phyloP scores from a whole-genome alignment of 1,139 yeast genomes.

The Pichia sp. region DNA sequence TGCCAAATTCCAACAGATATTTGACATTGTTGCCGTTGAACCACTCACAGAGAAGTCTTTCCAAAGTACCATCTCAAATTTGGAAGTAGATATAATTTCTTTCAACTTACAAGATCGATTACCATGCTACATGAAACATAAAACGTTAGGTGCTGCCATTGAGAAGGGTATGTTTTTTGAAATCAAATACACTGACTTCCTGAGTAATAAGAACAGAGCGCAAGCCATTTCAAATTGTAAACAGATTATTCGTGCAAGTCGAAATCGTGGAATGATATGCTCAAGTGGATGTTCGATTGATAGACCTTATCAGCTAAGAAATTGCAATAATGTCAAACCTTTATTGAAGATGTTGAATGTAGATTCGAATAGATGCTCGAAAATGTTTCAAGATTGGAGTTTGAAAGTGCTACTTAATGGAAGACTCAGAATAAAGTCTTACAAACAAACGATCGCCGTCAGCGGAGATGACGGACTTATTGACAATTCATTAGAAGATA shows the following conservation, averaged over 20 bases:
- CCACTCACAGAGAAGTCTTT: constrained; percentile 79
- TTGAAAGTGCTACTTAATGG: constrained; percentile 64
- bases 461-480: constrained; percentile 35
- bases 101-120: constrained; percentile 58
- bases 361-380: constrained; percentile 52
- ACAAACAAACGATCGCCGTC: constrained; percentile 56
- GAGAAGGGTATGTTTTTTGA: constrained; percentile 81
- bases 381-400: constrained; percentile 53
- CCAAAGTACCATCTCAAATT: constrained; percentile 60
- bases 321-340: constrained; percentile 61
- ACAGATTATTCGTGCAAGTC: constrained; percentile 73
- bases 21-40: constrained; percentile 75
- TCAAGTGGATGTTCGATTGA: constrained; percentile 71
- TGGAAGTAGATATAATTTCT: constrained; percentile 76
- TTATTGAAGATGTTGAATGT: constrained; percentile 66
- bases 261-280: constrained; percentile 71
- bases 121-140: constrained; percentile 77
- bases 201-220: constrained; percentile 30
- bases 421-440: constrained; percentile 59
- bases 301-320: constrained; percentile 45
- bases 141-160: constrained; percentile 75
- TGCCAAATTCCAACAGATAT: constrained; percentile 51
- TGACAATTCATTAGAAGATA: constrained; percentile 23
- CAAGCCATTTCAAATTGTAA: constrained; percentile 56
- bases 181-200: constrained; percentile 56